Conservation (phyloP, 1,284 basidiomycete species). For the Tranzscheliella williamsii region DNA sequence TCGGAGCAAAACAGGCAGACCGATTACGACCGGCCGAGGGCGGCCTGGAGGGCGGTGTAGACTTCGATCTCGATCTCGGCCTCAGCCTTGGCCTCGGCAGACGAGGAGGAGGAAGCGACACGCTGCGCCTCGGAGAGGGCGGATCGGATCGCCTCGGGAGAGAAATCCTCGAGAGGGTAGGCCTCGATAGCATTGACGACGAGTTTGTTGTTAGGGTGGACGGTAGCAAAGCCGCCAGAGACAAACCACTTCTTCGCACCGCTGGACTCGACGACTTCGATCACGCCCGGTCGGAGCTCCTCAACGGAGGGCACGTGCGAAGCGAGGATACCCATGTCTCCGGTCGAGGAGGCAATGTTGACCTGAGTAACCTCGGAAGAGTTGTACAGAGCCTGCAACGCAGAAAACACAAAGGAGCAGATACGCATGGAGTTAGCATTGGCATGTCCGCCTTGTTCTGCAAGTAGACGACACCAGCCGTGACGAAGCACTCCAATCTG, state of each 20-base stretch:
- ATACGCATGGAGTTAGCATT: too few species aligned
- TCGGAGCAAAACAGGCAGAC: too few species aligned
- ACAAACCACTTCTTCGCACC: conserved; percentile 65
- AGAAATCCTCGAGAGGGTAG: conserved; percentile 88
- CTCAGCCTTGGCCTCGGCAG: conserved; percentile 90
- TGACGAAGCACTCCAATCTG: too few species aligned
- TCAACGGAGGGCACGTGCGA: conserved; percentile 60
- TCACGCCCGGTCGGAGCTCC: conserved; percentile 57
- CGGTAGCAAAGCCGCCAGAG: conserved; percentile 94
- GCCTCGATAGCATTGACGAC: conserved; percentile 98
- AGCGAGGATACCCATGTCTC: conserved; percentile 60
- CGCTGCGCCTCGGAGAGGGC: conserved; percentile 88
- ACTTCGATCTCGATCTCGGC: conserved; percentile 94
- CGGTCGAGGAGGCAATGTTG: conserved; percentile 53
- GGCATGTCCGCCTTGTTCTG: too few species aligned
- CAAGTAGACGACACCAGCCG: too few species aligned
- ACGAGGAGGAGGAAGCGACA: conserved; percentile 78
- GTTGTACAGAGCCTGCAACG: conserved; percentile 48
- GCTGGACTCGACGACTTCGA: conserved; percentile 58
- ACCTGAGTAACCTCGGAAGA: conserved; percentile 53
- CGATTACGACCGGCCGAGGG: conserved; percentile 64
- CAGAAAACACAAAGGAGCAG: not conserved
- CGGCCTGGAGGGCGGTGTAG: conserved; percentile 90
- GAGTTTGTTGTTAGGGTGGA: conserved; percentile 94
- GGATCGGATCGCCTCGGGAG: conserved; percentile 81